Base-by-base conservation (phyloP, 2,329 filamentous ascomycete genomes). In the Microdochium nivale region DNA sequence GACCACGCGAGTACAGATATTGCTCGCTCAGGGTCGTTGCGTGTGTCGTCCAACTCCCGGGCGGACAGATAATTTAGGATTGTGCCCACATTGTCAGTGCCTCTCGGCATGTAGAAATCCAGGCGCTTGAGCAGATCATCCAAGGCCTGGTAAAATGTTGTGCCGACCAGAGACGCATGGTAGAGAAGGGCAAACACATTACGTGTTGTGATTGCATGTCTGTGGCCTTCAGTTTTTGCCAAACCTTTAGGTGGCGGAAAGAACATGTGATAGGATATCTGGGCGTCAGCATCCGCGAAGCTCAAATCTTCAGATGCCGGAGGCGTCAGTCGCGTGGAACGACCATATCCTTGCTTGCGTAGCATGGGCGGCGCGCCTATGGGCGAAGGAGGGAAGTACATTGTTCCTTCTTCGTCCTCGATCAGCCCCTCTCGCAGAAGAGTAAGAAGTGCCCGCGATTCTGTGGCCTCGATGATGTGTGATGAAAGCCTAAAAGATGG, bases 141-240 rank as follows among this genome's bases (percentile, higher is more conserved):
- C 4, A 88, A 67, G 33, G 84, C 81, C 57, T 86, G 81, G 56
- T 77, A 78, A 0, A 88, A 64, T 3, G 83, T 82, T 1, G 80
- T 60, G 0, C 85, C 85, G 2, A 88, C 83, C 0, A 88, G 71
- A 0, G 84, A 83, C 23, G 80, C 79, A 49, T 80, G 75, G 58
- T 81, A 83, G 2, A 87, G 65, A 32, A 87, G 66, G 0, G 84
- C 84, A 58, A 88, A 81, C 46, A 87, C 78, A 59, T 88, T 88
- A 21, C 85, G 78, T 1, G 84, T 84, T 0, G 84, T 83, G 47
- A 87, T 74, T 56, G 84, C 80, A 55, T 86, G 74, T 1, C 80
- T 72, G 1, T 76, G 71, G 51, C 75, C 76, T 43, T 75, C 77
- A 19, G 65, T 65, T 60, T 66, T 75, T 58, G 60, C 73, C 37